Evolutionary conservation across 2,329 filamentous ascomycete genomes (phyloP), one percentile per base, ranked within the genome.

Genomic region (Claviceps humidiphila): DNA sequence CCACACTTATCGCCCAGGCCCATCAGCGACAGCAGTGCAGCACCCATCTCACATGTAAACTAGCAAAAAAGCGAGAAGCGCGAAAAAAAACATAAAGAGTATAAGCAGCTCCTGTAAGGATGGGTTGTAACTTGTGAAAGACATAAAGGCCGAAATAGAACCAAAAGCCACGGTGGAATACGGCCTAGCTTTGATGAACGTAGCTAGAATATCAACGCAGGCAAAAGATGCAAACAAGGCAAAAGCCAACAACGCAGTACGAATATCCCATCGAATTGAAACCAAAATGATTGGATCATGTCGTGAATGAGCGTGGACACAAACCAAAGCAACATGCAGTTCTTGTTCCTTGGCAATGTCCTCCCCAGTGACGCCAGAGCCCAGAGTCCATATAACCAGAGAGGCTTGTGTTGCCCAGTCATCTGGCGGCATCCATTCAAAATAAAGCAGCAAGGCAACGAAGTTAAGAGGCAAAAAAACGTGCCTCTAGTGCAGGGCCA

Each of bases 221-320:
- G 39, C 3, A 40, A 40, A 40, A n/a, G n/a, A 40, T 2, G n/a
- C 39, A 40, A 40, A 40, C 4, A 20, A 20, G 24, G 16, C 11
- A 24, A 14, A 3, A n/a, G 22, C 4, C 4, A 44, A 44, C 22
- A 30, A 20, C 30, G 4, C 24, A 13, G 16, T 24, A 43, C 20
- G 41, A 24, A 7, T 5, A 50, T 20, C n/a, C 11, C 20, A 17
- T 14, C 9, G 17, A 38, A 16, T 34, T 2, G 34, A 47, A 39
- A 26, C 26, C 2, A n/a, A 57, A 56, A 51, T 22, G 51, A 55
- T 8, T 16, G 38, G 9, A 17, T 30, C 38, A 30, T 30, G 22
- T 14, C 30, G 34, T 39, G 30, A 42, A 49, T 30, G 43, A 38
- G 24, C 24, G 24, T 46, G 26, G 22, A 24, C 41, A 51, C 17